Percentiles rank a stretch among this genome's conserved stretches.
Evolutionary conservation across 768 basidiomycete genomes (phyloP).

Genomic region (Russula sp.): DNA sequence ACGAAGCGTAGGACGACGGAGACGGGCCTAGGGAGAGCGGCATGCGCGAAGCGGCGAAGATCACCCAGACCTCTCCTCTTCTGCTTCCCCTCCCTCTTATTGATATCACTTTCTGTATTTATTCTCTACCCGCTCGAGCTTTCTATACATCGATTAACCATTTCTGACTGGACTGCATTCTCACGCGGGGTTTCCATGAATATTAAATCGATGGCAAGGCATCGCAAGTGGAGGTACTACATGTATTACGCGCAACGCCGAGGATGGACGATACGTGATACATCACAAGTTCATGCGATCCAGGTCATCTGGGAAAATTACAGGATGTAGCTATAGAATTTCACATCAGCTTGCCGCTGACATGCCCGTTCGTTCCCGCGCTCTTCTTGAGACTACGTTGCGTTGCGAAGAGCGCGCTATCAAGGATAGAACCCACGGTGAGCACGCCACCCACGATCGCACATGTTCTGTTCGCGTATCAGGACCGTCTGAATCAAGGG

Average conservation of each 20-base stretch:
- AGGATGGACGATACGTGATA: slow-evolving; percentile 12
- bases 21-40: background rate
- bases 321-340: background rate
- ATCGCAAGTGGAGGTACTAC: background rate
- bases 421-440: slow-evolving; percentile 86
- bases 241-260: background rate
- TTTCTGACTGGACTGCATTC: background rate
- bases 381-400: slow-evolving; percentile 67
- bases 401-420: slow-evolving; percentile 82
- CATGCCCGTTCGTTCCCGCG: slow-evolving; percentile 23
- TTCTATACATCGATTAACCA: background rate
- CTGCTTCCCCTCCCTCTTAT: background rate
- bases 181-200: no score
- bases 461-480: slow-evolving; percentile 59
- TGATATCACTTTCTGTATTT: slow-evolving; percentile 6
- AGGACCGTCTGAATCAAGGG: slow-evolving; percentile 1
- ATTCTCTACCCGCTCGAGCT: background rate
- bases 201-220: background rate
- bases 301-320: slow-evolving; percentile 2
- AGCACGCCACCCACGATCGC: slow-evolving; percentile 97
- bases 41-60: slow-evolving; percentile 18
- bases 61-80: background rate
- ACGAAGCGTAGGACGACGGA: slow-evolving; percentile 14
- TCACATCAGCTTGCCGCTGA: slow-evolving; percentile 25
- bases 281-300: slow-evolving; percentile 1